A percentile compares a stretch with the other conserved stretches of the same genome.
Evolutionary conservation across 768 basidiomycete genomes (phyloP).

Genomic region (Amanita polypyramis): DNA sequence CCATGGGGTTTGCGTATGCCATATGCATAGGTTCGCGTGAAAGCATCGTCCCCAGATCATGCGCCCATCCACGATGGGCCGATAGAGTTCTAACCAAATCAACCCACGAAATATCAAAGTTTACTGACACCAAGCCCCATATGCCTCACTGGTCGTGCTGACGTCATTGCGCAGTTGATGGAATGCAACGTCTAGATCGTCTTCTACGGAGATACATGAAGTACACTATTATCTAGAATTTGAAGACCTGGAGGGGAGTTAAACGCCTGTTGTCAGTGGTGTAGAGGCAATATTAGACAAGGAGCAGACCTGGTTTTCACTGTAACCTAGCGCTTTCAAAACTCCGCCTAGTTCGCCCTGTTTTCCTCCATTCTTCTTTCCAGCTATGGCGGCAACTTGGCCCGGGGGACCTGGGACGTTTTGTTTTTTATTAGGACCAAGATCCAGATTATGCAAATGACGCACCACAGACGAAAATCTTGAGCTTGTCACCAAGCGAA

Average conservation of each 20-base stretch:
- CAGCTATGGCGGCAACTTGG: slow-evolving; percentile 82
- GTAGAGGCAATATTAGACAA: not conserved
- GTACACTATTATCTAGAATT: slow-evolving; percentile 21
- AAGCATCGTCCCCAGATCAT: too few relatives aligned
- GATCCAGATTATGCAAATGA: slow-evolving; percentile 3
- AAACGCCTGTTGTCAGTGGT: not conserved
- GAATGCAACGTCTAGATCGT: not conserved
- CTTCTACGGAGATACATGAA: not conserved
- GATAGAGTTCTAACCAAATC: too few relatives aligned
- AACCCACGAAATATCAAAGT: too few relatives aligned
- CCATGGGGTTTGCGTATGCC: too few relatives aligned
- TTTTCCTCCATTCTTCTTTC: slow-evolving; percentile 80
- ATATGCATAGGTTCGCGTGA: too few relatives aligned
- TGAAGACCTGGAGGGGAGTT: slow-evolving; percentile 24
- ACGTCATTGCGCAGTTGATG: too few relatives aligned
- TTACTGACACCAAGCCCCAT: too few relatives aligned
- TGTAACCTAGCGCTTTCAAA: slow-evolving; percentile 85
- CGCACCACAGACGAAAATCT: slow-evolving; percentile 84
- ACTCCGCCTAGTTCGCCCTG: slow-evolving; percentile 77
- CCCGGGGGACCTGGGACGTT: slow-evolving; percentile 57
- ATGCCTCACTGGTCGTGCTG: too few relatives aligned
- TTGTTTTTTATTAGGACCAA: not conserved
- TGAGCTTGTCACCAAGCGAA: slow-evolving; percentile 63
- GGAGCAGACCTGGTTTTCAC: slow-evolving; percentile 60
- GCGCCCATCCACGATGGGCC: too few relatives aligned